A percentile compares a stretch with the other conserved stretches of the same genome.
Conservation (phyloP, 2,329 filamentous ascomycete genomes). For the Diaporthe aspalathi region DNA sequence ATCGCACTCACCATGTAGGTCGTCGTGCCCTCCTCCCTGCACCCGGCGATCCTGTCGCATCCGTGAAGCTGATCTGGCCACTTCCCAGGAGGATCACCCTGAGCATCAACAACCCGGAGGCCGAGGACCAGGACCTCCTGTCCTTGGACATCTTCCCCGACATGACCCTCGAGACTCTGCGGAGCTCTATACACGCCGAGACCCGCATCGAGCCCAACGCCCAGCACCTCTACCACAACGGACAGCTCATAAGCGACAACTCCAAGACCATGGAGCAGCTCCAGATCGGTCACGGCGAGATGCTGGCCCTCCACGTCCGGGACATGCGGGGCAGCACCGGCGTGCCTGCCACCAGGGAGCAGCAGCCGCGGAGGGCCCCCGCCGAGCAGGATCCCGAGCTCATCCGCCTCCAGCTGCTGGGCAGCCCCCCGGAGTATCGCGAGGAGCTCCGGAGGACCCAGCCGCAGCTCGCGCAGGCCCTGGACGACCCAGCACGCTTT, state of each 20-base stretch:
- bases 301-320: slow-evolving; percentile 87
- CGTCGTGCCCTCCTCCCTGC: neutral
- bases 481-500: slow-evolving; percentile 82
- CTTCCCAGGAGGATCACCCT: slow-evolving; percentile 83
- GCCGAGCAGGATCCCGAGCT: slow-evolving; percentile 78
- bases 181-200: slow-evolving; percentile 89
- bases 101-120: slow-evolving; percentile 81
- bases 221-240: slow-evolving; percentile 93
- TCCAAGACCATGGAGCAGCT: slow-evolving; percentile 84
- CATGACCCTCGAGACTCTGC: slow-evolving; percentile 86
- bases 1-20: slow-evolving; percentile 15
- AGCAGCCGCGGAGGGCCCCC: slow-evolving; percentile 47
- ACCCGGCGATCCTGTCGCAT: neutral
- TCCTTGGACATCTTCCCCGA: slow-evolving; percentile 84
- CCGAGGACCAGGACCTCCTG: slow-evolving; percentile 79
- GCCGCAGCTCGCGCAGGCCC: slow-evolving; percentile 80
- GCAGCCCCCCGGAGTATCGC: slow-evolving; percentile 75
- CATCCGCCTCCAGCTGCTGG: slow-evolving; percentile 83
- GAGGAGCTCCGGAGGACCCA: slow-evolving; percentile 77
- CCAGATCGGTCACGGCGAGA: slow-evolving; percentile 86
- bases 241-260: slow-evolving; percentile 81
- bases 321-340: slow-evolving; percentile 64
- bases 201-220: slow-evolving; percentile 76
- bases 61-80: slow-evolving; percentile 37
- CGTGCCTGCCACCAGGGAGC: slow-evolving; percentile 49